A percentile compares a stretch with the other conserved stretches of the same genome.
Conservation (phyloP, 2,329 filamentous ascomycete species). For the Coleophoma cylindrospora region DNA sequence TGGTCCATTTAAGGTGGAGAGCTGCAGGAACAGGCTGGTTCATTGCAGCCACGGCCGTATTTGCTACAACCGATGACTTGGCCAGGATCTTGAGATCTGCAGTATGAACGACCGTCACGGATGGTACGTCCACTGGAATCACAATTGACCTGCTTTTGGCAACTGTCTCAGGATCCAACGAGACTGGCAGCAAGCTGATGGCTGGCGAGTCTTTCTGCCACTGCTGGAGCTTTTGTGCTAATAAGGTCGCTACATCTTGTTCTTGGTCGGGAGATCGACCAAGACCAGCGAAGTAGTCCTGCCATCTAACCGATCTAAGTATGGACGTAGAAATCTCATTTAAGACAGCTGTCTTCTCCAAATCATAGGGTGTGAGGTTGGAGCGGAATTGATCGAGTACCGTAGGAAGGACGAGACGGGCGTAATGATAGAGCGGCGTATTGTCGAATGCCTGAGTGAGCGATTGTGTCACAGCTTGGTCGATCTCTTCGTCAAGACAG, state of each 20-base stretch:
- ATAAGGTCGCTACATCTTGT: constrained; percentile 18
- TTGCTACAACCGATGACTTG: constrained; percentile 27
- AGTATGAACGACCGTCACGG: constrained; percentile 77
- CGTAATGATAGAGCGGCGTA: constrained; percentile 39
- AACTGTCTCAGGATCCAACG: constrained; percentile 17
- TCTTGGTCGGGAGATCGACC: constrained; percentile 26
- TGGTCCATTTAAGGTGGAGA: constrained; percentile 58
- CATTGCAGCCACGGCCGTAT: constrained; percentile 40
- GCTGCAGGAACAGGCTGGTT: constrained; percentile 63
- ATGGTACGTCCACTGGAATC: constrained; percentile 87
- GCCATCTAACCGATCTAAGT: constrained; percentile 42
- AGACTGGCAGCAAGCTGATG: constrained; percentile 17
- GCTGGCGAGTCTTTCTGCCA: constrained; percentile 18
- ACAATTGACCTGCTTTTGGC: constrained; percentile 59
- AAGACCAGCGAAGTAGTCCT: constrained; percentile 43
- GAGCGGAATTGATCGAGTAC: constrained; percentile 39
- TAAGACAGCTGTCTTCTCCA: constrained; percentile 52
- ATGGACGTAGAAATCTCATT: constrained; percentile 45
- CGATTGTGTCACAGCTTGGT: constrained; percentile 39
- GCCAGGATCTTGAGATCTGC: constrained; percentile 57
- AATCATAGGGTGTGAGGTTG: constrained; percentile 41
- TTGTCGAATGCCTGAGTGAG: constrained; percentile 34
- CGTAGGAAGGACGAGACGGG: constrained; percentile 38
- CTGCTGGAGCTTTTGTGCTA: constrained; percentile 17
- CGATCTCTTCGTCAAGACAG: constrained; percentile 70